phyloP scores from a whole-genome alignment of 352 stramenopile species.

The Pythium folliculosum region DNA sequence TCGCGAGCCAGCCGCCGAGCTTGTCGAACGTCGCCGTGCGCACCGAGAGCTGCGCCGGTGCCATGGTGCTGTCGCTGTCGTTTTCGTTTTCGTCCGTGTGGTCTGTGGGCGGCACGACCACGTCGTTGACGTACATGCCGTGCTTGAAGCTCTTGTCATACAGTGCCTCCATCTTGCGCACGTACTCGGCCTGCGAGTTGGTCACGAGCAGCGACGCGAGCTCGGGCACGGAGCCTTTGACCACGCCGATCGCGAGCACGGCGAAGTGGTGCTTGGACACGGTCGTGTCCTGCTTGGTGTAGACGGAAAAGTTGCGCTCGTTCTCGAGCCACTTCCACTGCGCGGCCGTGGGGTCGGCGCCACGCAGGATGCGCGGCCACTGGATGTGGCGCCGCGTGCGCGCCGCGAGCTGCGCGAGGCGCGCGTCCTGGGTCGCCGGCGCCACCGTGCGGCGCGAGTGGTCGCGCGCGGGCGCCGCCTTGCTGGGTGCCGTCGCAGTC shows the following conservation, averaged over 20 bases:
- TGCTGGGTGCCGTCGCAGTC: background rate
- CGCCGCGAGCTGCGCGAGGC: background rate
- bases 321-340: constrained; percentile 27
- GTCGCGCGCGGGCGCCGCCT: background rate
- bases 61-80: constrained; percentile 7
- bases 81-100: too few species aligned
- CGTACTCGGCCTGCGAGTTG: background rate
- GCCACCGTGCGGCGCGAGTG: constrained; percentile 6
- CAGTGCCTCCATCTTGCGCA: constrained; percentile 15
- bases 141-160: constrained; percentile 23
- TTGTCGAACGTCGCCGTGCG: constrained; percentile 6
- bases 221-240: constrained; percentile 16
- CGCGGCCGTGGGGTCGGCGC: background rate
- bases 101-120: too few species aligned
- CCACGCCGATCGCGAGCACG: constrained; percentile 11
- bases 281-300: constrained; percentile 13
- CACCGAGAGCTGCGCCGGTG: constrained; percentile 20
- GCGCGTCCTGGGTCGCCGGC: background rate
- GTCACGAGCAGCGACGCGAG: constrained; percentile 11
- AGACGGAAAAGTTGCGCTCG: constrained; percentile 16
- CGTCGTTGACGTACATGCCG: constrained; percentile 8
- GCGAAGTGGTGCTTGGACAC: constrained; percentile 18
- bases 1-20: background rate
- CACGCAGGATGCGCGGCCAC: constrained; percentile 4
- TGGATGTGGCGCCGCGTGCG: constrained; percentile 10